Percentiles rank a stretch among this genome's conserved stretches.
These are phyloP conservation scores for Crithidia brevicula DNA, from an alignment of 208 protist genomes.

Conservation along the genomic window DNA sequence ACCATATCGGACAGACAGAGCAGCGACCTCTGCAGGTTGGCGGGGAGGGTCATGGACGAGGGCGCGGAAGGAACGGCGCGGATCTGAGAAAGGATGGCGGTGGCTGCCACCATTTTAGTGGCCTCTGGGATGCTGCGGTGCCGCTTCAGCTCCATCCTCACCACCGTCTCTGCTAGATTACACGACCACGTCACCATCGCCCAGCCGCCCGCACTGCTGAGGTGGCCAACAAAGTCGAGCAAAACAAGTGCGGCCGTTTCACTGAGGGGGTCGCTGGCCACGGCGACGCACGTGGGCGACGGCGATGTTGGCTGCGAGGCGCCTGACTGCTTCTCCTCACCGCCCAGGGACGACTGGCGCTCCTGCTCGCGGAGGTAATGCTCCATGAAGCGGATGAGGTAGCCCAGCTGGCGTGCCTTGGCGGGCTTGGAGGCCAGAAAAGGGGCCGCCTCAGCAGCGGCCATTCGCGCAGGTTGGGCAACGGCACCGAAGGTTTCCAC, in stretches of 20 bases:
- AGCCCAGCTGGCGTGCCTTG: constrained; percentile 26
- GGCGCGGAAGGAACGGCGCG: constrained; percentile 44
- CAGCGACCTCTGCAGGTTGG: constrained; percentile 36
- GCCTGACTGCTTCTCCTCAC: constrained; percentile 33
- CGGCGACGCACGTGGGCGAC: no score
- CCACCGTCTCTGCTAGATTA: constrained; percentile 64
- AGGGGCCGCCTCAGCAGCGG: constrained; percentile 22
- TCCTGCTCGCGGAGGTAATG: constrained; percentile 67
- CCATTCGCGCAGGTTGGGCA: constrained; percentile 10
- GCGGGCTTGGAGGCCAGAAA: constrained; percentile 31
- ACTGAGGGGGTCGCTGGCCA: constrained; percentile 12
- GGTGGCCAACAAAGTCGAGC: constrained; percentile 71
- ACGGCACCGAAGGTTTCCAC: constrained; percentile 16
- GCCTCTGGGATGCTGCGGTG: constrained; percentile 39
- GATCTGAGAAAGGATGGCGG: constrained; percentile 72
- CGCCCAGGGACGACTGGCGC: constrained; percentile 31
- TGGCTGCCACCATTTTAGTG: constrained; percentile 34
- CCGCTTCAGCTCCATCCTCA: constrained; percentile 46
- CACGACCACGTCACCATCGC: constrained; percentile 65
- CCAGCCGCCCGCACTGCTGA: constrained; percentile 65
- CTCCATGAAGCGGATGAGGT: constrained; percentile 74
- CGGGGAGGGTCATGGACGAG: constrained; percentile 16
- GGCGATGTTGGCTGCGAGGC: no score
- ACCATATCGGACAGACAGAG: constrained; percentile 63
- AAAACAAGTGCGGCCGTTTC: constrained; percentile 59